These are phyloP conservation scores for Withania somnifera DNA, from an alignment of 305 asterid genomes.

Conservation along the genomic window DNA sequence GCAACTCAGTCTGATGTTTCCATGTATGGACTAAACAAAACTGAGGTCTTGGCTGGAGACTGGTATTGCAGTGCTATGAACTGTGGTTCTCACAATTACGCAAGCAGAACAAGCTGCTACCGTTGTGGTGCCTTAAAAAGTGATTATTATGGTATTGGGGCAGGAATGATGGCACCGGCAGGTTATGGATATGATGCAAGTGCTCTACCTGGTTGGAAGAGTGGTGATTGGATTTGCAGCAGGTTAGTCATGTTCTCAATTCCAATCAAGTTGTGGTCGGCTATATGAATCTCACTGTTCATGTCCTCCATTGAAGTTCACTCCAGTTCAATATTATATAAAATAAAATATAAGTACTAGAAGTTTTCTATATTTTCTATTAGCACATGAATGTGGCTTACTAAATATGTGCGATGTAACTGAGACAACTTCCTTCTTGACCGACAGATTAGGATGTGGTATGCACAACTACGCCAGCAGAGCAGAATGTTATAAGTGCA, in stretches of 20 bases:
- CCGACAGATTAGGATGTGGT: conserved; percentile 51
- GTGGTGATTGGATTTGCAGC: conserved; percentile 88
- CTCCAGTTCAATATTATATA: neutral
- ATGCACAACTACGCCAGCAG: conserved; percentile 80
- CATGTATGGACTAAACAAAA: conserved; percentile 27
- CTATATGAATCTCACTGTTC: neutral
- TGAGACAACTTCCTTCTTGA: neutral
- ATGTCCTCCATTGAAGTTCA: neutral
- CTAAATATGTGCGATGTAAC: neutral
- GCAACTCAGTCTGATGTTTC: conserved; percentile 37
- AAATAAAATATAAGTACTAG: neutral
- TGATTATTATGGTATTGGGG: conserved; percentile 34
- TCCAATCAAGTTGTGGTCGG: neutral
- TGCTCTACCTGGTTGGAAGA: conserved; percentile 79
- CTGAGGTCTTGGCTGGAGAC: conserved; percentile 64
- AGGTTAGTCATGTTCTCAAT: conserved; percentile 26
- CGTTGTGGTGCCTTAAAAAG: conserved; percentile 41
- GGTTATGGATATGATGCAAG: conserved; percentile 35
- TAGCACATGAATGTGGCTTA: no score
- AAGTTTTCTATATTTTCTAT: neutral
- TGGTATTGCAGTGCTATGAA: conserved; percentile 61
- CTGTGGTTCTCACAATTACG: conserved; percentile 78
- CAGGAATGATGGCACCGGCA: conserved; percentile 28
- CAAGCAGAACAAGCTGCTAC: conserved; percentile 66
- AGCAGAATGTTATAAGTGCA: conserved; percentile 66